Percentiles rank a stretch among this genome's conserved stretches.
Conservation (phyloP, 1,284 basidiomycete species). For the Coniferiporia sulphurascens region DNA sequence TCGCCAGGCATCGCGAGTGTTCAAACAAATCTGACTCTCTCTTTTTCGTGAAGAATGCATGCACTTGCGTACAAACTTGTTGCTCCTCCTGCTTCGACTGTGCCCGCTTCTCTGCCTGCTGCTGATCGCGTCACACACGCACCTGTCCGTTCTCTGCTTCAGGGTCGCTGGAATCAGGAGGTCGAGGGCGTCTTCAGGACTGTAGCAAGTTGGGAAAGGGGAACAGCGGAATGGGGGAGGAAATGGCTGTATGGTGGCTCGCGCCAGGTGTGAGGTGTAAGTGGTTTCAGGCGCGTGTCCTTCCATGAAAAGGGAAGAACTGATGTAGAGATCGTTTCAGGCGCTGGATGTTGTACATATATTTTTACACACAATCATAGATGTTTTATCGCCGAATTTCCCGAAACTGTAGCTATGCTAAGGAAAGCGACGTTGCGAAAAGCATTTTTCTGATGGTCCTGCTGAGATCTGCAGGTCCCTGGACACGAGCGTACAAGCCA, state of each 20-base stretch:
- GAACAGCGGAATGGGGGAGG: conserved; percentile 2
- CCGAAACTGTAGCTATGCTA: too few species aligned
- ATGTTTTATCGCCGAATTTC: too few species aligned
- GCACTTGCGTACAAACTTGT: conserved; percentile 5
- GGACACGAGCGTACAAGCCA: too few species aligned
- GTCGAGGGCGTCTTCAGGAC: conserved; percentile 9
- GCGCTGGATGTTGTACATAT: too few species aligned
- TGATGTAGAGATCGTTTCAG: too few species aligned
- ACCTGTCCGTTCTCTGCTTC: conserved; percentile 5
- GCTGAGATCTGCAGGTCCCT: too few species aligned
- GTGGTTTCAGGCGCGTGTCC: too few species aligned
- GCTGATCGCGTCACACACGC: conserved; percentile 9
- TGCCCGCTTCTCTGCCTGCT: conserved; percentile 10
- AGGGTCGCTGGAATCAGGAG: conserved; percentile 16
- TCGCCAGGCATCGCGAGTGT: too few species aligned
- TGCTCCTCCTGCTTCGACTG: conserved; percentile 8
- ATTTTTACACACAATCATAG: too few species aligned
- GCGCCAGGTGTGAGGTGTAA: neutral
- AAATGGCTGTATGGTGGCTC: conserved; percentile 11
- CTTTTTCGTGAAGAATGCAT: conserved; percentile 6
- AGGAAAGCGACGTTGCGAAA: too few species aligned
- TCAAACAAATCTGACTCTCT: neutral
- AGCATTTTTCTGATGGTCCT: too few species aligned
- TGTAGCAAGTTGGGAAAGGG: conserved; percentile 11
- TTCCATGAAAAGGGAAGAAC: too few species aligned